phyloP scores from a whole-genome alignment of 2,329 filamentous ascomycete genomes.

The Alternaria consortialis region DNA sequence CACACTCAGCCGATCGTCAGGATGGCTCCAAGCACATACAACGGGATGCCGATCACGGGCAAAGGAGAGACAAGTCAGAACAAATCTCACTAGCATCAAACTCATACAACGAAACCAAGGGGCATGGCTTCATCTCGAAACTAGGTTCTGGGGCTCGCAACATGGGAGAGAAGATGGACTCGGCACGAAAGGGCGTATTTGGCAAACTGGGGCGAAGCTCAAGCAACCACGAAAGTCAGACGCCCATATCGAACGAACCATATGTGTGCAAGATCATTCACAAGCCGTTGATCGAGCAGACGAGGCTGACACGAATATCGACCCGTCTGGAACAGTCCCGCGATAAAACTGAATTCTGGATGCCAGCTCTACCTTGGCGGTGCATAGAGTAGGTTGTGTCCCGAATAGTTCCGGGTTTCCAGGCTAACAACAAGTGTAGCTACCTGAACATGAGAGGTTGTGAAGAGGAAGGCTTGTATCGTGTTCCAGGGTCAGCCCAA shows the following conservation, averaged over 20 bases:
- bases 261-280: constrained; percentile 89
- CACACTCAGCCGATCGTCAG: constrained; percentile 76
- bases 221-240: constrained; percentile 74
- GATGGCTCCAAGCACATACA: constrained; percentile 43
- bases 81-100: constrained; percentile 53
- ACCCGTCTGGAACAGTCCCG: constrained; percentile 85
- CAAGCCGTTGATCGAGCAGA: constrained; percentile 85
- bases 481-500: constrained; percentile 87
- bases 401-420: neutral
- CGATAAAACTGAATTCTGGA: constrained; percentile 98
- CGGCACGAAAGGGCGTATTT: constrained; percentile 83
- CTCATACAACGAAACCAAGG: constrained; percentile 67
- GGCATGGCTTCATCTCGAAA: constrained; percentile 74
- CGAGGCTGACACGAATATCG: constrained; percentile 88
- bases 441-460: constrained; percentile 95
- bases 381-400: constrained; percentile 79
- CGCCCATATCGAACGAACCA: constrained; percentile 74
- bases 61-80: constrained; percentile 43
- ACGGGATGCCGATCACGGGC: constrained; percentile 40
- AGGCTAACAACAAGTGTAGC: constrained; percentile 49
- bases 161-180: constrained; percentile 74
- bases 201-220: constrained; percentile 77
- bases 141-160: constrained; percentile 76
- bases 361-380: constrained; percentile 94
- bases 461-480: constrained; percentile 92